These are phyloP conservation scores for Boletellus sp. DNA, from an alignment of 768 basidiomycete genomes.

Conservation along the genomic window DNA sequence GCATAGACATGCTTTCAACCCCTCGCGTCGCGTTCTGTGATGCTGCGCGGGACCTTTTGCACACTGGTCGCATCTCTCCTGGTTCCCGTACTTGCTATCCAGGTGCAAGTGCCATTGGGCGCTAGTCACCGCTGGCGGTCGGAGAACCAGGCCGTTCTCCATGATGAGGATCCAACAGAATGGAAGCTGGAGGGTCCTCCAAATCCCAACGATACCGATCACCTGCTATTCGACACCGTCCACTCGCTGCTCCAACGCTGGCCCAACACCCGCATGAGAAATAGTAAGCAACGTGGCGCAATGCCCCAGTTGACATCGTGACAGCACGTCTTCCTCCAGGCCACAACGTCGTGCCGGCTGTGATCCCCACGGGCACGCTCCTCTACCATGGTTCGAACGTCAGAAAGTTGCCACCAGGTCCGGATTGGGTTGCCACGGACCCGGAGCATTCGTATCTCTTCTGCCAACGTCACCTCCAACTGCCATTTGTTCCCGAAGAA, in stretches of 20 bases:
- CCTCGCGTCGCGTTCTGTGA: no score
- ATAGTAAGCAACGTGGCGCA: no score
- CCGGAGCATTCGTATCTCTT: not conserved
- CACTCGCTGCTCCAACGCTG: not conserved
- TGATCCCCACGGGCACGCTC: not conserved
- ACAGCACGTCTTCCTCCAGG: no score
- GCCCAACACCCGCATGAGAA: no score
- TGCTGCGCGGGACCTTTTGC: no score
- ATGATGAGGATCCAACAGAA: not conserved
- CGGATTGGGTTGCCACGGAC: not conserved
- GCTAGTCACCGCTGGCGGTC: not conserved
- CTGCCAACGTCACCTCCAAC: not conserved
- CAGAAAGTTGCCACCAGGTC: not conserved
- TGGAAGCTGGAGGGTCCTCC: not conserved
- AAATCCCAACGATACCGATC: not conserved
- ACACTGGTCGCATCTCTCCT: no score
- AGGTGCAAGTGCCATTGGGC: not conserved
- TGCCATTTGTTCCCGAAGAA: no score
- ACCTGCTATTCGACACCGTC: not conserved
- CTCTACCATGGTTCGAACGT: not conserved
- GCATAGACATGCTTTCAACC: no score
- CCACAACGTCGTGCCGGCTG: no score
- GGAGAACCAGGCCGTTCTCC: not conserved
- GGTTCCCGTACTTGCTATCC: not conserved
- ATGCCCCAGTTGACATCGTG: no score